Percentiles rank a stretch among this genome's conserved stretches.
These are phyloP conservation scores for Solanum pinnatisectum DNA, from an alignment of 257 asterid species.

Conservation along the genomic window DNA sequence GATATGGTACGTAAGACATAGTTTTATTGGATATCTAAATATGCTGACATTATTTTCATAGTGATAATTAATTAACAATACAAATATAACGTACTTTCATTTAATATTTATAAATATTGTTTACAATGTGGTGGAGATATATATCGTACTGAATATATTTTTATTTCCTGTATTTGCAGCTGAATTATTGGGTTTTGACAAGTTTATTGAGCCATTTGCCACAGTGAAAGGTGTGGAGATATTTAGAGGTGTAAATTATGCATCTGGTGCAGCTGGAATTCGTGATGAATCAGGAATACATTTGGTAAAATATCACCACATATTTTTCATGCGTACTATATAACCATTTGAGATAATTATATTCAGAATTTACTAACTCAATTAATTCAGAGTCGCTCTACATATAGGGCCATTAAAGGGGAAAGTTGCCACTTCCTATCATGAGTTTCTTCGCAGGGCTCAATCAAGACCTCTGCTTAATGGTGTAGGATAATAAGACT, in stretches of 20 bases:
- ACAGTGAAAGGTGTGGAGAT: constrained; percentile 3
- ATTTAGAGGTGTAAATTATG: constrained; percentile 28
- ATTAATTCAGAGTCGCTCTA: no score
- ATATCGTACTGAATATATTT: not conserved
- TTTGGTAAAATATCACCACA: not conserved
- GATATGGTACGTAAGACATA: not conserved
- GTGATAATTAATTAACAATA: not conserved
- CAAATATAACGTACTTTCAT: not conserved
- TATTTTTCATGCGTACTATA: not conserved
- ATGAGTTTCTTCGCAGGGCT: not conserved
- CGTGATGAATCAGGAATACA: constrained; percentile 16
- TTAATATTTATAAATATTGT: not conserved
- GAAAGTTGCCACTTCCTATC: not conserved
- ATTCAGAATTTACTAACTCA: not conserved
- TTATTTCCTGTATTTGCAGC: constrained; percentile 8
- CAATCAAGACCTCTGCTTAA: not conserved
- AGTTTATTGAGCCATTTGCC: constrained; percentile 16
- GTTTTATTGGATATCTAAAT: not conserved
- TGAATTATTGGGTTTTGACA: constrained; percentile 16
- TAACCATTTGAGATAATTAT: not conserved
- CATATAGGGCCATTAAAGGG: rapidly evolving
- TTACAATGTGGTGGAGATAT: not conserved
- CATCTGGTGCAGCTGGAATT: constrained; percentile 33
- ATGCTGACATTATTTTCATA: not conserved
- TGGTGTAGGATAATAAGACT: not conserved